phyloP scores from a whole-genome alignment of 1,284 basidiomycete genomes.

The Apiotrichum laibachii region DNA sequence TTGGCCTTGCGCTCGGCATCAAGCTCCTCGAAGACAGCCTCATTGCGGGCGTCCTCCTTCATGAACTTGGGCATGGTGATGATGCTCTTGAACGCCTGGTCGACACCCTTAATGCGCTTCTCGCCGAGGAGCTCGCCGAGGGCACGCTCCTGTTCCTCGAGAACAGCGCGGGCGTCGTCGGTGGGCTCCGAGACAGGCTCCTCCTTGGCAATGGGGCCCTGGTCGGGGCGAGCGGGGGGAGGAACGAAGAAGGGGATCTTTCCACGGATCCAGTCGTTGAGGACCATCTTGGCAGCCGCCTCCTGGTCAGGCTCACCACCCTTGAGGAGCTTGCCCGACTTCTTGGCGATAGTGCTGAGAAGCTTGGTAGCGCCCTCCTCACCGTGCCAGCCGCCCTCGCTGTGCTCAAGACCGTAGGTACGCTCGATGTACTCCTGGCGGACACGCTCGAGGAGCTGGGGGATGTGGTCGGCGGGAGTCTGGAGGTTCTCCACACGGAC shows the following conservation, averaged over 20 bases:
- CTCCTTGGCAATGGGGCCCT: constrained; percentile 27
- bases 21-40: constrained; percentile 46
- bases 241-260: constrained; percentile 59
- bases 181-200: constrained; percentile 32
- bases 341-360: constrained; percentile 78
- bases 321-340: constrained; percentile 87
- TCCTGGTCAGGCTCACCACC: constrained; percentile 94
- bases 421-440: constrained; percentile 88
- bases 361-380: constrained; percentile 66
- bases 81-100: constrained; percentile 59
- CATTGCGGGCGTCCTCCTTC: constrained; percentile 49
- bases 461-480: constrained; percentile 90
- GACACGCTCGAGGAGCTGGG: constrained; percentile 80
- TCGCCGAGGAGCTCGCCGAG: constrained; percentile 49
- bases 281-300: constrained; percentile 87
- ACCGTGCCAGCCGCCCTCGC: constrained; percentile 56
- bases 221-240: constrained; percentile 52
- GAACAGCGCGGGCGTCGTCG: constrained; percentile 35
- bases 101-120: constrained; percentile 57
- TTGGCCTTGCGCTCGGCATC: constrained; percentile 21
- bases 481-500: constrained; percentile 94
- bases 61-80: constrained; percentile 58
- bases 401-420: constrained; percentile 72
- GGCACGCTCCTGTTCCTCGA: constrained; percentile 44
- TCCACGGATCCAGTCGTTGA: constrained; percentile 97